Percentiles rank a stretch among this genome's conserved stretches.
These are phyloP conservation scores for Geoglossum glabrum DNA, from an alignment of 495 filamentous ascomycete species.

Conservation along the genomic window DNA sequence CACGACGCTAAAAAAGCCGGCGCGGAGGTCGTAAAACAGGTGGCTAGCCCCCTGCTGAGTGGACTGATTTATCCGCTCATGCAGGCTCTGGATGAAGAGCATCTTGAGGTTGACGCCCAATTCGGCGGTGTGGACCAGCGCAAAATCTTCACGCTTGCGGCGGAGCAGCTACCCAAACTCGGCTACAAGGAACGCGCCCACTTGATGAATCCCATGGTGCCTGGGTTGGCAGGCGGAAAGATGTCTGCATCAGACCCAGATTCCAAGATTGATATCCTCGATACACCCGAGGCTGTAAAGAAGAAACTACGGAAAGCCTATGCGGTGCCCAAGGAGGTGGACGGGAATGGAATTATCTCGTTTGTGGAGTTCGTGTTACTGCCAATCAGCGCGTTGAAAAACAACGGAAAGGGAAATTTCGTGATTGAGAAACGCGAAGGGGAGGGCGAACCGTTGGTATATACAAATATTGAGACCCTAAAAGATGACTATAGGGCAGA, in stretches of 20 bases:
- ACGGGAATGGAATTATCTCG: conserved; percentile 67
- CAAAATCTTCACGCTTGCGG: conserved; percentile 71
- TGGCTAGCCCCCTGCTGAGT: conserved; percentile 47
- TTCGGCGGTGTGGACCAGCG: conserved; percentile 70
- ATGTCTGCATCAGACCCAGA: conserved; percentile 42
- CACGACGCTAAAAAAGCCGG: conserved; percentile 69
- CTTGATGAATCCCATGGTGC: conserved; percentile 79
- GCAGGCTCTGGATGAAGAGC: conserved; percentile 81
- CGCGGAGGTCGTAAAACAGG: conserved; percentile 85
- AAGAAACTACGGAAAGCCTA: conserved; percentile 74
- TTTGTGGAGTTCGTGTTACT: conserved; percentile 75
- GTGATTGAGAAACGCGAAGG: conserved; percentile 29
- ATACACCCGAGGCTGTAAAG: conserved; percentile 43
- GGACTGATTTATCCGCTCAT: conserved; percentile 78
- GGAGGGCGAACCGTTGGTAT: conserved; percentile 54
- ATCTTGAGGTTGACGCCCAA: conserved; percentile 68
- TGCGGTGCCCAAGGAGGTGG: conserved; percentile 50
- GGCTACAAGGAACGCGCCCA: conserved; percentile 63
- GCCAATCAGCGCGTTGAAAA: conserved; percentile 37
- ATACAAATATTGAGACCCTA: conserved; percentile 48
- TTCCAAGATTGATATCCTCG: conserved; percentile 82
- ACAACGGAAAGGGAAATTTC: conserved; percentile 32
- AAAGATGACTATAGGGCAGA: conserved; percentile 65
- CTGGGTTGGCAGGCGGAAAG: conserved; percentile 67
- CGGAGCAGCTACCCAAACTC: conserved; percentile 51